Evolutionary conservation across 768 basidiomycete species (phyloP).

Genomic region (Tricholoma sp.): DNA sequence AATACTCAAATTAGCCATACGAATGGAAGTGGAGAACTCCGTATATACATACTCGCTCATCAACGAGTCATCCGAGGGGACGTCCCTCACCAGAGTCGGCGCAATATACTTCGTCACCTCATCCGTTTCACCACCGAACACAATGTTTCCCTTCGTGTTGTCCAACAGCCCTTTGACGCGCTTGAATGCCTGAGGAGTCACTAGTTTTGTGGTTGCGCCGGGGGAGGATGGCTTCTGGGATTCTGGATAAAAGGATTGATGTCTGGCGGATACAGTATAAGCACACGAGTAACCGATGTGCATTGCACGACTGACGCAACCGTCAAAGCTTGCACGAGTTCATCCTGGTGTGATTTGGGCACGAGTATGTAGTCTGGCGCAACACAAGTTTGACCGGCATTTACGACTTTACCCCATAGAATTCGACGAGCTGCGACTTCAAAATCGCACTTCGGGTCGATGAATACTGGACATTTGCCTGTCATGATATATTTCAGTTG

Average conservation of each 20-base stretch:
- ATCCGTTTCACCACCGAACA: slow-evolving; percentile 59
- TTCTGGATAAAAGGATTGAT: slow-evolving; percentile 52
- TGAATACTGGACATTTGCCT: slow-evolving; percentile 71
- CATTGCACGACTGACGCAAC: slow-evolving; percentile 26
- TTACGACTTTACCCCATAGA: slow-evolving; percentile 76
- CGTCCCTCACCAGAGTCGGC: slow-evolving; percentile 66
- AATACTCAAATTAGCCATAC: not conserved
- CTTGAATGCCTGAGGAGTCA: slow-evolving; percentile 48
- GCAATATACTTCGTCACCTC: slow-evolving; percentile 57
- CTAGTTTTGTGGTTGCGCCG: slow-evolving; percentile 45
- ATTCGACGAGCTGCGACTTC: slow-evolving; percentile 63
- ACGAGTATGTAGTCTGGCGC: slow-evolving; percentile 56
- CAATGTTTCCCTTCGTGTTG: slow-evolving; percentile 58
- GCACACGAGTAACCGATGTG: not conserved
- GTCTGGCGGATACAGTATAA: slow-evolving; percentile 25
- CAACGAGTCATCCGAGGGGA: slow-evolving; percentile 58
- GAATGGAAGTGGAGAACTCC: not conserved
- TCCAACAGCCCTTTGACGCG: slow-evolving; percentile 62
- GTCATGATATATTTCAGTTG: not conserved
- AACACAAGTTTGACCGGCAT: slow-evolving; percentile 74
- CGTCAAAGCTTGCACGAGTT: slow-evolving; percentile 40
- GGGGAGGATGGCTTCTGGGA: slow-evolving; percentile 38
- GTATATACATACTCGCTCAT: slow-evolving; percentile 63
- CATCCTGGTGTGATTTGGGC: slow-evolving; percentile 39
- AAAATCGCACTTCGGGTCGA: slow-evolving; percentile 67